Base-by-base conservation (phyloP, 1,139 yeast genomes). In the Suhomyces bolitotheri region DNA sequence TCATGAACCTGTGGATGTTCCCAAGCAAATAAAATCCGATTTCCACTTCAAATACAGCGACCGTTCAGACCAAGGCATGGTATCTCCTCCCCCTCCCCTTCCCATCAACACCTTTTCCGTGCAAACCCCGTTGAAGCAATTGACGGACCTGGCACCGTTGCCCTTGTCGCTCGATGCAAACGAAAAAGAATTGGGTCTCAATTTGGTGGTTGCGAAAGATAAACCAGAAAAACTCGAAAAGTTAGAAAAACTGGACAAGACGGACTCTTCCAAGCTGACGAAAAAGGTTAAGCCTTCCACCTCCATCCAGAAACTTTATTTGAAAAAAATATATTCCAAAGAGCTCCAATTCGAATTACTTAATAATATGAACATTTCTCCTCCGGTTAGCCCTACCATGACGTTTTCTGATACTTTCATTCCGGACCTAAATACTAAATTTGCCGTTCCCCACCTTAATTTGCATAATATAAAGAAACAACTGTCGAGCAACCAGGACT, bases 301-400 rank as follows among this genome's bases (percentile, higher is more conserved):
- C 8, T 26, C 39, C 20, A 30, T 40, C 25, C 43, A 37, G 16
- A 36, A 62, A 25, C 44, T 57, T 39, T 53, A 53, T 34, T 47
- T 62, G 38, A 62, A 62, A 38, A 60, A 63, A 38, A 51, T 66
- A 2, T 60, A 59, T 36, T 64, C 71, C 16, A 69, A 67, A 42
- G 74, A 68, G 28, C 49, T 69, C 9, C 67, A 68, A 44, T 41
- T 64, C 19, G 75, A 69, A 44, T 47, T 67, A 16, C 45, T 54
- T 20, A 43, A 45, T 22, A 33, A 43, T 27, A 22, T 36, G 25
- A 38, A 39, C 33, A 38, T 36, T 12, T 41, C 53, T 4, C 47
- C 51, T 25, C 39, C 42, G 1, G 34, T 35, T 3, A 38, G 33
- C 15, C 44, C 41, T 21, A 33, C 36, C 21, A 25, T 34, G 13